A percentile compares a stretch with the other conserved stretches of the same genome.
Evolutionary conservation across 305 asterid genomes (phyloP).

Genomic region (Fraxinus platypoda): DNA sequence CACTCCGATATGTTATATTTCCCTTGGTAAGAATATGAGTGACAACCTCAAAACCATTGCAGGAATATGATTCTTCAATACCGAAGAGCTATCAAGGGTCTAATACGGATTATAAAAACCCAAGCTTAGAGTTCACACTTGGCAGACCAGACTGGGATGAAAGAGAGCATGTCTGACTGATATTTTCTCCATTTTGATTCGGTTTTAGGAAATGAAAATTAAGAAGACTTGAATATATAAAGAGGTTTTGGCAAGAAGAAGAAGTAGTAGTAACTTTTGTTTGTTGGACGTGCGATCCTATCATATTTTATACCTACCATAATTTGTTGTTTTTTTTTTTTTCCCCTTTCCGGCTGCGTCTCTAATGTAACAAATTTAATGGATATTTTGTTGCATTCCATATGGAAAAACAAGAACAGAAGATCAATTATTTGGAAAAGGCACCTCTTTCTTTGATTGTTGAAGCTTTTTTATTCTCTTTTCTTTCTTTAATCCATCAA

Average conservation of each 20-base stretch:
- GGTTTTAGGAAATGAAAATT: constrained; percentile 9
- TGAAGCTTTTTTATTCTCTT: background rate
- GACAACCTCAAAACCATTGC: constrained; percentile 16
- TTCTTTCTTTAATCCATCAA: background rate
- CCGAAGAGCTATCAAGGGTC: constrained; percentile 28
- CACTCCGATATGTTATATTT: background rate
- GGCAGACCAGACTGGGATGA: constrained; percentile 66
- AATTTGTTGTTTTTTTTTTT: background rate
- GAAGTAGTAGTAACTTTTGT: background rate
- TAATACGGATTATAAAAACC: constrained; percentile 34
- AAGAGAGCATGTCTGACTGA: constrained; percentile 38
- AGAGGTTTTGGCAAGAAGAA: constrained; percentile 17
- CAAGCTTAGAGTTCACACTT: constrained; percentile 50
- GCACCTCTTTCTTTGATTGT: background rate
- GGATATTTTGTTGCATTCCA: background rate
- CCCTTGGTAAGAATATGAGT: background rate
- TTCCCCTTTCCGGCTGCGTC: background rate
- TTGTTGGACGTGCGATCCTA: background rate
- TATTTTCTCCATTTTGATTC: constrained; percentile 14
- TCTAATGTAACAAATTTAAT: background rate
- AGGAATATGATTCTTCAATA: constrained; percentile 47
- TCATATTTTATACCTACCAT: background rate
- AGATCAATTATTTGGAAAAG: background rate
- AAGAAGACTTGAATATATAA: constrained; percentile 16
- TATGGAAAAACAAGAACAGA: background rate